Evolutionary conservation across 2,329 filamentous ascomycete genomes (phyloP).

Genomic region (Monosporascus sp.): DNA sequence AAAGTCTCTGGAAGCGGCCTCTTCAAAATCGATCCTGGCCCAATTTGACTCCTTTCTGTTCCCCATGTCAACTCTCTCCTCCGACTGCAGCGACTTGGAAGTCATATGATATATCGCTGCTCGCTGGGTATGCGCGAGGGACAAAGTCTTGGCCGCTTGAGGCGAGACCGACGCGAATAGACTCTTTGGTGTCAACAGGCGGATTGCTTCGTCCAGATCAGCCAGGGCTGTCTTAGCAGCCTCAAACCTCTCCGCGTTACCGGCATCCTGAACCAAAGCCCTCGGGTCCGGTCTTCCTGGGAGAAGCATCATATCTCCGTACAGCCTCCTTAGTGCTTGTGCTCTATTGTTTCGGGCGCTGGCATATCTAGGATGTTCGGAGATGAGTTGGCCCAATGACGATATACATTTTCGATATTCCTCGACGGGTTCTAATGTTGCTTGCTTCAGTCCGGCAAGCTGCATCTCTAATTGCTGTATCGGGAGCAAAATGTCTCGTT

Average conservation of each 20-base stretch:
- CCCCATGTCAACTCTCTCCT: slow-evolving; percentile 30
- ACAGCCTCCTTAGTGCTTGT: slow-evolving; percentile 57
- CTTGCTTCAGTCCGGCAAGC: slow-evolving; percentile 36
- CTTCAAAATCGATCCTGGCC: slow-evolving; percentile 53
- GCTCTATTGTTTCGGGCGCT: slow-evolving; percentile 71
- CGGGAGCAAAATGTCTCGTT: slow-evolving; percentile 47
- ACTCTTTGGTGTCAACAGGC: slow-evolving; percentile 49
- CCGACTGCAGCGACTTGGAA: slow-evolving; percentile 41
- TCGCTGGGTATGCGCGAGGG: slow-evolving; percentile 66
- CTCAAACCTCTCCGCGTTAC: slow-evolving; percentile 30
- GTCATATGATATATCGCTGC: slow-evolving; percentile 59
- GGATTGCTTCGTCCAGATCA: slow-evolving; percentile 55
- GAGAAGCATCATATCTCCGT: slow-evolving; percentile 55
- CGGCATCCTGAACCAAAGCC: slow-evolving; percentile 35
- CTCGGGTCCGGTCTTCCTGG: slow-evolving; percentile 30
- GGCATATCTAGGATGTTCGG: slow-evolving; percentile 58
- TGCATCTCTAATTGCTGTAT: slow-evolving; percentile 52
- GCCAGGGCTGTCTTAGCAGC: slow-evolving; percentile 38
- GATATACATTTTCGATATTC: slow-evolving; percentile 43
- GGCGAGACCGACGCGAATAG: slow-evolving; percentile 52
- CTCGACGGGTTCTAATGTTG: slow-evolving; percentile 31
- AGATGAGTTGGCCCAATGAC: slow-evolving; percentile 50
- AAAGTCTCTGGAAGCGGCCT: slow-evolving; percentile 57
- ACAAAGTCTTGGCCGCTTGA: slow-evolving; percentile 59
- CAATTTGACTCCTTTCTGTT: slow-evolving; percentile 42